phyloP scores from a whole-genome alignment of 2,329 filamentous ascomycete species.

The Endoconidiophora laricicola region DNA sequence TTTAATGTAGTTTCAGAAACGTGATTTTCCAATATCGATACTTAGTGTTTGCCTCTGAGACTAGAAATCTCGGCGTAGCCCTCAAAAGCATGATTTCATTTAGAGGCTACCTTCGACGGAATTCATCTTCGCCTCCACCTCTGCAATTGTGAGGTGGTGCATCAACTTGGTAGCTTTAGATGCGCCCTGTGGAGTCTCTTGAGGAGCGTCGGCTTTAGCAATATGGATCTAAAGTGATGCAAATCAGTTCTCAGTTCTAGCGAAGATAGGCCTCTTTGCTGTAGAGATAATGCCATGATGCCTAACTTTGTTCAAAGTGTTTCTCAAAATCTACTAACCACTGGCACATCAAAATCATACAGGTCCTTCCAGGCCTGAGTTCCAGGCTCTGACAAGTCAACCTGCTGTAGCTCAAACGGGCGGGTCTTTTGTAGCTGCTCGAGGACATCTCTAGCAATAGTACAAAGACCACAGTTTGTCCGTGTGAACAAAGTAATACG shows the following conservation, averaged over 20 bases:
- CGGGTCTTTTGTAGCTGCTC: conserved; percentile 28
- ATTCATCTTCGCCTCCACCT: conserved; percentile 55
- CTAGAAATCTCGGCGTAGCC: neutral
- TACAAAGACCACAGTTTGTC: conserved; percentile 53
- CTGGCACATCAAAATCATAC: conserved; percentile 70
- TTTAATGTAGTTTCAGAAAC: neutral
- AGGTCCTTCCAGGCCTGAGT: conserved; percentile 50
- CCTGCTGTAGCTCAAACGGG: conserved; percentile 51
- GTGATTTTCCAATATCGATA: neutral
- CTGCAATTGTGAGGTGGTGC: conserved; percentile 54
- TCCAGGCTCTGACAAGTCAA: conserved; percentile 50
- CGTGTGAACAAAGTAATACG: conserved; percentile 64
- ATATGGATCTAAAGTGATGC: conserved; percentile 37
- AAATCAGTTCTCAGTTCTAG: neutral
- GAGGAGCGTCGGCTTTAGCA: conserved; percentile 34
- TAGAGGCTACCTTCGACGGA: conserved; percentile 24
- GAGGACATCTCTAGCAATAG: conserved; percentile 49
- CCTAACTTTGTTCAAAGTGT: neutral
- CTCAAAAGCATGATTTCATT: too few species aligned
- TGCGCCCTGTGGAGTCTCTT: conserved; percentile 36
- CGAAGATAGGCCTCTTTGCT: neutral
- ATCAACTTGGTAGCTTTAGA: conserved; percentile 53
- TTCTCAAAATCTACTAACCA: conserved; percentile 34
- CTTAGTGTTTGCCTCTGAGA: neutral
- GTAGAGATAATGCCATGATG: neutral